Evolutionary conservation across 345 rosid species (phyloP), one percentile per base, ranked within the genome.

Genomic region (Populus simonii): DNA sequence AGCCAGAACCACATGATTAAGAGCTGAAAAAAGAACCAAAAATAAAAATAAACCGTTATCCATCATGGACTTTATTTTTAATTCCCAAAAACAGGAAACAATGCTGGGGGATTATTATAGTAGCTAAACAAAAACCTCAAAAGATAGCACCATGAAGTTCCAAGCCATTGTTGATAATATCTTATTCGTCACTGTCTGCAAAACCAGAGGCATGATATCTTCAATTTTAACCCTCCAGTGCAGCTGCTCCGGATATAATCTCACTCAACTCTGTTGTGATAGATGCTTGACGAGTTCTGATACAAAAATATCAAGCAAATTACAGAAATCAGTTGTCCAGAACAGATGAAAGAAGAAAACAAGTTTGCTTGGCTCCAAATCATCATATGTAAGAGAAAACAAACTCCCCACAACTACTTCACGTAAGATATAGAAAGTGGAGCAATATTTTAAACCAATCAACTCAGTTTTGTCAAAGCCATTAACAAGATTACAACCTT

Each of bases 251-350:
- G 23, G 99, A 96, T 66, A 96, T 96, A 88, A 96, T 96, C 85
- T 96, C 99, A 78, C 82, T 96, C 90, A 96, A 86, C 82, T 96
- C 99, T 0, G 99, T 96, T 45, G 99, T 96, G 77, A 96, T 96
- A 3, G 99, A 84, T 57, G 99, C 99, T 92, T 96, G 99, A 74
- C 99, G 99, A 80, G 99, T 96, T 84, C 98, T 96, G 89, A 20
- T 72, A 71, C 47, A 78, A 78, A 76, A 65, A 41, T 8, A n/a
- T 59, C 31, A 47, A 51, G 31, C 20, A 74, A 27, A 31, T 31
- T 61, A 43, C 39, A 49, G 4, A 41, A 15, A 71, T 31, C 15
- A 62, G 25, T 31, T 6, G 22, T 10, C 39, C 49, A 63, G 25
- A 33, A 27, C 16, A 57, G 2, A 15, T 11, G 20, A 7, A 12